Base-by-base conservation (phyloP, 768 basidiomycete genomes). In the Leucosporidium yakuticum region DNA sequence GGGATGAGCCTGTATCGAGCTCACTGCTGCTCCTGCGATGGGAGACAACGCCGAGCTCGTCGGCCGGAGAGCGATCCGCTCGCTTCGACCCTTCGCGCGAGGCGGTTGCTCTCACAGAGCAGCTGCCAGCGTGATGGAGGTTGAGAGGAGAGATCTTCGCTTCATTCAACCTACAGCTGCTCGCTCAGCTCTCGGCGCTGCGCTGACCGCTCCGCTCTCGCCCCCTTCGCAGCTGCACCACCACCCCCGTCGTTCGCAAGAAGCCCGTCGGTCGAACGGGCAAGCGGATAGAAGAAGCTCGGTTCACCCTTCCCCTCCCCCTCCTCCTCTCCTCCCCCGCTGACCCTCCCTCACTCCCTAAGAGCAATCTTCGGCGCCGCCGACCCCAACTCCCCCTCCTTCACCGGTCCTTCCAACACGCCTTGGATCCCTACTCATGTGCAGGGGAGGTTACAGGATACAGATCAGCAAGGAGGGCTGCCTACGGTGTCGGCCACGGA, bases 261-360 rank as follows among this genome's bases (percentile, higher is more conserved):
- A 73, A 73, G 36, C 59, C 71, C 7, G 34, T 61, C 2, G 56
- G 63, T 8, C 60, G 71, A 11, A 65, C 60, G 2, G 71, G 71
- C 21, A 73, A 69, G 23, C 55, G 71, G 0, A 73, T 73, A 32
- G 71, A 73, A 50, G 68, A 69, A 31, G 71, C 71, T 6, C 60
- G 64, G 69, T 69, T 4, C 11, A 60, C 47, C 62, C 4, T 23
- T 32, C 4, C 17, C 34, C 5, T 0, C 19, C 29, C 39, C 14
- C 39, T 15, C 6, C 25, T 17, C n/a, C 21, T 5, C 5, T 36
- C 0, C 12, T 15, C 6, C 14, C 15, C 17, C 14, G 1, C 39
- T 54, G 27, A 0, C n/a, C 9, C 7, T 23, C 11, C 15, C 23
- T 2, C 29, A 44, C 34, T 15, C 14, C 39, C 14, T 12, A 62